Evolutionary conservation across 768 basidiomycete genomes (phyloP).

Genomic region (Panaeolus cyanescens): DNA sequence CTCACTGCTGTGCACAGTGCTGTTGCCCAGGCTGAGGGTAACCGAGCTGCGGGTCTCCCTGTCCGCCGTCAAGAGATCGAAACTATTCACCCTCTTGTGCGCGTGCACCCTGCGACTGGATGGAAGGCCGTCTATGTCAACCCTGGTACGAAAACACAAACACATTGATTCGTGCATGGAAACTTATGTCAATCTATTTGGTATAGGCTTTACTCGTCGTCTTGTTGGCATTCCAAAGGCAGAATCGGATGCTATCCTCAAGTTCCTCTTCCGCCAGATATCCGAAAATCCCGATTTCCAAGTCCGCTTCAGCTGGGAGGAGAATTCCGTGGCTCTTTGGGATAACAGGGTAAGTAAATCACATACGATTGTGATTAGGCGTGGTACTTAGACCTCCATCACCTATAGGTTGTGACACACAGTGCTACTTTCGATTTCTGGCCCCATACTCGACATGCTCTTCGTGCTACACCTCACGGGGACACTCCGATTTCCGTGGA

Average conservation of each 20-base stretch:
- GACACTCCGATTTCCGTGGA: conserved; percentile 77
- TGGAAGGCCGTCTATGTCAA: conserved; percentile 87
- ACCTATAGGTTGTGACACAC: conserved; percentile 68
- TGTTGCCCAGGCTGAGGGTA: conserved; percentile 75
- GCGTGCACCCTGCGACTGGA: conserved; percentile 83
- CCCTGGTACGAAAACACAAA: conserved; percentile 44
- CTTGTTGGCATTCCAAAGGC: conserved; percentile 80
- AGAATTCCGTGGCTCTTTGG: conserved; percentile 82
- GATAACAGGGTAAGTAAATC: conserved; percentile 69
- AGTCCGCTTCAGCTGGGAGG: conserved; percentile 77
- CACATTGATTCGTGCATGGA: background rate
- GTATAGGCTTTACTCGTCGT: conserved; percentile 72
- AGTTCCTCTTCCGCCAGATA: conserved; percentile 72
- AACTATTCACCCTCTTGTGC: conserved; percentile 77
- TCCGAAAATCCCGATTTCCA: conserved; percentile 72
- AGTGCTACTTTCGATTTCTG: conserved; percentile 84
- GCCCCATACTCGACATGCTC: conserved; percentile 74
- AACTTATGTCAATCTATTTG: background rate
- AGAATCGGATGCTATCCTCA: conserved; percentile 75
- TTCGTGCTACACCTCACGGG: conserved; percentile 81
- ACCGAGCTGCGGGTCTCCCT: conserved; percentile 66
- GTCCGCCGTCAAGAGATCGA: conserved; percentile 73
- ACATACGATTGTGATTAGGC: background rate
- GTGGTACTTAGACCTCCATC: too few relatives aligned
- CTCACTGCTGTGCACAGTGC: conserved; percentile 76